Evolutionary conservation across 2,329 filamentous ascomycete species (phyloP).

Genomic region (Didymella pomorum): DNA sequence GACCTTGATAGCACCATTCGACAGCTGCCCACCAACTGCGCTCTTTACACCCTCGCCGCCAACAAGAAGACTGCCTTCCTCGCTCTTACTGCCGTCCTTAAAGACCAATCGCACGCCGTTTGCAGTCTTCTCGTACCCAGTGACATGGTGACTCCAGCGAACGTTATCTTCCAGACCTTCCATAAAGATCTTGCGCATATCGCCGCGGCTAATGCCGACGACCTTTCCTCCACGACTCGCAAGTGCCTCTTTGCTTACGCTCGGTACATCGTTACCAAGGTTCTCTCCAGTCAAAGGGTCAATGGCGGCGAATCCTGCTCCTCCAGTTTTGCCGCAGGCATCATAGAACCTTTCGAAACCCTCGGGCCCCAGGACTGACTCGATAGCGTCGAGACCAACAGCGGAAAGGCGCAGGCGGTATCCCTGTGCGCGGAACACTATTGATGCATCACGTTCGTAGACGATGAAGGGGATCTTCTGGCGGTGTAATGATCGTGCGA

Average conservation of each 20-base stretch:
- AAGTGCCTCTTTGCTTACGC: conserved; percentile 45
- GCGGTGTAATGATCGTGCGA: conserved; percentile 41
- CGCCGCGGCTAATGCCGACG: conserved; percentile 68
- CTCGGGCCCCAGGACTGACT: conserved; percentile 62
- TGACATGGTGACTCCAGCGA: conserved; percentile 64
- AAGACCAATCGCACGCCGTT: conserved; percentile 66
- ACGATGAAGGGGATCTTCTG: conserved; percentile 45
- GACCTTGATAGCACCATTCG: conserved; percentile 64
- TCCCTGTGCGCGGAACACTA: conserved; percentile 68
- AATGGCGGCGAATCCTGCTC: conserved; percentile 59
- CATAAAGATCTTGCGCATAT: conserved; percentile 68
- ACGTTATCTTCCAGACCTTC: conserved; percentile 64
- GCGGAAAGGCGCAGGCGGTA: conserved; percentile 67
- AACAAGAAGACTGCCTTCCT: conserved; percentile 66
- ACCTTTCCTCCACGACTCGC: conserved; percentile 65
- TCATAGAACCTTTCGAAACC: conserved; percentile 66
- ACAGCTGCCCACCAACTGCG: conserved; percentile 66
- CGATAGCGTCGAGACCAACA: conserved; percentile 67
- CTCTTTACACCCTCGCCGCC: conserved; percentile 71
- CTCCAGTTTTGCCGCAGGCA: conserved; percentile 67
- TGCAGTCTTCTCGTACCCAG: conserved; percentile 64
- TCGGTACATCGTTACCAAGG: conserved; percentile 33
- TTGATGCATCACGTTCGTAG: conserved; percentile 55
- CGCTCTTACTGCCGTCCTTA: conserved; percentile 65
- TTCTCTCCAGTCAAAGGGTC: conserved; percentile 63